These are phyloP conservation scores for Gaertneriomyces sp. DNA, from an alignment of 192 early-diverging fungal genomes.

Conservation along the genomic window DNA sequence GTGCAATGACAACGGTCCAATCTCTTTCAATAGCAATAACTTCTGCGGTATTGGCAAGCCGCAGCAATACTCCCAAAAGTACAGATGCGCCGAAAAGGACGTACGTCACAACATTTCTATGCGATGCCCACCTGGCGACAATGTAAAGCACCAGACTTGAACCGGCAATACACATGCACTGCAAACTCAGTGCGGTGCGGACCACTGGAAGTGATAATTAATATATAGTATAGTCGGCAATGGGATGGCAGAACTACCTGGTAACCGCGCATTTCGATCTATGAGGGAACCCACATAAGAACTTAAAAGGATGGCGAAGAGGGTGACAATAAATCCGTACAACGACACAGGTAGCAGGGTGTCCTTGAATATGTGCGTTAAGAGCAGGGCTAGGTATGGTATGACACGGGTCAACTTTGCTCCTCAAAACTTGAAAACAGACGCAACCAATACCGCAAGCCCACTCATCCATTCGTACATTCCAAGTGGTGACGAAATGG, in stretches of 20 bases:
- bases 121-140: conserved; percentile 12
- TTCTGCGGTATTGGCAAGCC: conserved; percentile 33
- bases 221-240: background rate
- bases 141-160: conserved; percentile 34
- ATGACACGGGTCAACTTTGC: background rate
- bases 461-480: conserved; percentile 42
- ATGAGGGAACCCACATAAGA: conserved; percentile 30
- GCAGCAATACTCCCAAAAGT: conserved; percentile 26
- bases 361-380: conserved; percentile 35
- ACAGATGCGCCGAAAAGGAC: conserved; percentile 10
- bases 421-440: background rate
- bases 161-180: conserved; percentile 35
- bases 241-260: conserved; percentile 1
- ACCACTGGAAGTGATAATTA: conserved; percentile 13
- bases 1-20: conserved; percentile 40
- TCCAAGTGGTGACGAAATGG: conserved; percentile 48
- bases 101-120: conserved; percentile 9
- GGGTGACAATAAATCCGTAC: conserved; percentile 31
- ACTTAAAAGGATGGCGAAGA: conserved; percentile 31
- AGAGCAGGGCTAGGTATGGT: conserved; percentile 28
- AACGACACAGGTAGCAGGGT: conserved; percentile 37
- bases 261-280: conserved; percentile 20
- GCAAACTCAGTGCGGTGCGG: conserved; percentile 26
- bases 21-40: conserved; percentile 42
- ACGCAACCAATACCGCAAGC: conserved; percentile 23